Evolutionary conservation across 228 moss, liverwort and hornwort genomes (phyloP).

Genomic region (Sphagnum fallax): DNA sequence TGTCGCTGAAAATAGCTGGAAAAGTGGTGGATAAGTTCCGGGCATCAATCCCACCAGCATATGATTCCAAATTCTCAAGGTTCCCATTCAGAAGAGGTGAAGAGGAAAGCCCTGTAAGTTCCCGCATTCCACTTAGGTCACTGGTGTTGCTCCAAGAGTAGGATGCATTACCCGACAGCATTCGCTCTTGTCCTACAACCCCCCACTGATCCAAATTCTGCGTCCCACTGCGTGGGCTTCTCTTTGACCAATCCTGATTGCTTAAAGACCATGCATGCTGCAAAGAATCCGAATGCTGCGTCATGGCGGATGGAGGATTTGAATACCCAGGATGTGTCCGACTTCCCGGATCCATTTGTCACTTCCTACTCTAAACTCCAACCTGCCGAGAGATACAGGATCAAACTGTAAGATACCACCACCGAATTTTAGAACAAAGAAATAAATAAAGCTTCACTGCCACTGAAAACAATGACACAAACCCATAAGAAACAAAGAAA

Average conservation of each 20-base stretch:
- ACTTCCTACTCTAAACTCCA: too few relatives aligned
- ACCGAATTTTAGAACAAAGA: too few relatives aligned
- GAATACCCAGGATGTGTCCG: constrained; percentile 56
- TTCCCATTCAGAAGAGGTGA: constrained; percentile 64
- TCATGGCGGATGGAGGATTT: constrained; percentile 63
- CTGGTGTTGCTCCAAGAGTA: constrained; percentile 77
- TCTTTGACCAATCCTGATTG: constrained; percentile 81
- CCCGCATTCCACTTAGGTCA: constrained; percentile 36
- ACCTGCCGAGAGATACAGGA: too few relatives aligned
- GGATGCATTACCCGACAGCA: constrained; percentile 52
- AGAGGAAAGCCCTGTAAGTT: constrained; percentile 46
- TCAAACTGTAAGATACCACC: too few relatives aligned
- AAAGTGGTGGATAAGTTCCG: constrained; percentile 82
- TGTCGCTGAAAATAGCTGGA: constrained; percentile 70
- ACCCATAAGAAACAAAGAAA: too few relatives aligned
- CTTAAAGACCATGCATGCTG: constrained; percentile 46
- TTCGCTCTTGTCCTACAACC: constrained; percentile 60
- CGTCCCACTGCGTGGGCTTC: constrained; percentile 56
- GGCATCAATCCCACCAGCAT: constrained; percentile 48
- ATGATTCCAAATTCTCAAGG: constrained; percentile 59
- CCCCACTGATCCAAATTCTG: constrained; percentile 62
- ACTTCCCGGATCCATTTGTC: constrained; percentile 52
- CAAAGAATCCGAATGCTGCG: constrained; percentile 31
- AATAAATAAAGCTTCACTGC: too few relatives aligned
- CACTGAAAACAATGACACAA: too few relatives aligned